Evolutionary conservation across 2,329 filamentous ascomycete species (phyloP).

Genomic region (Sphaerulina vaccinii): DNA sequence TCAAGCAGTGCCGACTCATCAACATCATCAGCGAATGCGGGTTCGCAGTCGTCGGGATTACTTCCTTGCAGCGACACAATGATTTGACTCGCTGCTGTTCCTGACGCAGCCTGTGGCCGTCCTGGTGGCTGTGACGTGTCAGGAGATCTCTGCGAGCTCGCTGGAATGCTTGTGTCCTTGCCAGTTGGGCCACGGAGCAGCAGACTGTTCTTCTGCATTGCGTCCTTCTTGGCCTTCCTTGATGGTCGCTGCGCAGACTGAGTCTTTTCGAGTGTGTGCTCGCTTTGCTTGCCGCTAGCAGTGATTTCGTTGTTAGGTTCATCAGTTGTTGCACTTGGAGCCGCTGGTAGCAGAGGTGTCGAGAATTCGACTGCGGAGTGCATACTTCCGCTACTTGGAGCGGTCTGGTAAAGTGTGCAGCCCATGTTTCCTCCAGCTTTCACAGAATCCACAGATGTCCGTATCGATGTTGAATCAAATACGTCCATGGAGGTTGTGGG

Average conservation of each 20-base stretch:
- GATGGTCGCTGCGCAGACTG: not conserved
- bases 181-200: not conserved
- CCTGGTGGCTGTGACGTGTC: too few species aligned
- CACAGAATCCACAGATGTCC: conserved; percentile 20
- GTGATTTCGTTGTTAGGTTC: not conserved
- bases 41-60: not conserved
- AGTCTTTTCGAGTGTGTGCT: not conserved
- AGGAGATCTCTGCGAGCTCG: not conserved
- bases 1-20: conserved; percentile 22
- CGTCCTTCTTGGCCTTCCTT: conserved; percentile 11
- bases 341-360: not conserved
- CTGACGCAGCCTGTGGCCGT: too few species aligned
- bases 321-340: not conserved
- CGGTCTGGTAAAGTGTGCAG: conserved; percentile 18
- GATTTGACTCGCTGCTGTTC: too few species aligned
- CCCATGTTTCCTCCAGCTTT: conserved; percentile 18
- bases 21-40: conserved; percentile 17
- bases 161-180: not conserved
- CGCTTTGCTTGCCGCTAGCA: not conserved
- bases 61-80: too few species aligned
- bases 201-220: conserved; percentile 4
- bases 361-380: not conserved
- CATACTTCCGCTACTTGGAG: not conserved
- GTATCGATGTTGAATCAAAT: conserved; percentile 24
- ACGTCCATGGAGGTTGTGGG: conserved; percentile 25